Conservation (phyloP, 257 asterid genomes). For the Thymus quinquecostatus region DNA sequence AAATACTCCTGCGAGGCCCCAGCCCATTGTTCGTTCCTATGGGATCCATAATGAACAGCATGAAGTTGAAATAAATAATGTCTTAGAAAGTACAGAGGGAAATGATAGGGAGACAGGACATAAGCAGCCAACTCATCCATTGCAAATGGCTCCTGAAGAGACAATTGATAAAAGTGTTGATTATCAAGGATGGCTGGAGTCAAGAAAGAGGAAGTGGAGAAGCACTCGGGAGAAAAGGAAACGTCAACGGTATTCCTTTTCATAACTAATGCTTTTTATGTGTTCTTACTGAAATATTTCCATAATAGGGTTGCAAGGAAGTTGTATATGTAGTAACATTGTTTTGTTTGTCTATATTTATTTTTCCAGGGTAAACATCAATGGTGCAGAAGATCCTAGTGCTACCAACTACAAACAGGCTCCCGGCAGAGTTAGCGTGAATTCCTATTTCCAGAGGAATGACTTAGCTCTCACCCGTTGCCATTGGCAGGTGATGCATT, state of each 20-base stretch:
- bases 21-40: constrained; percentile 70
- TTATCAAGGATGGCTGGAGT: constrained; percentile 94
- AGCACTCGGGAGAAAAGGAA: constrained; percentile 79
- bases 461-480: constrained; percentile 76
- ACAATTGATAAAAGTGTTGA: constrained; percentile 64
- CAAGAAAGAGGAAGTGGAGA: constrained; percentile 94
- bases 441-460: constrained; percentile 78
- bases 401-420: constrained; percentile 48
- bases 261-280: constrained; percentile 16
- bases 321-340: not conserved
- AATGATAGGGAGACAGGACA: constrained; percentile 41
- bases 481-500: constrained; percentile 91
- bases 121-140: constrained; percentile 35
- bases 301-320: constrained; percentile 7
- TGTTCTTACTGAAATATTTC: constrained; percentile 8
- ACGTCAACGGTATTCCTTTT: constrained; percentile 70
- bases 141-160: constrained; percentile 53
- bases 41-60: constrained; percentile 46
- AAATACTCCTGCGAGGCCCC: constrained; percentile 49
- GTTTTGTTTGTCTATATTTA: constrained; percentile 23
- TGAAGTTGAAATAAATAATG: constrained; percentile 41
- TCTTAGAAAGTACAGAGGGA: constrained; percentile 42
- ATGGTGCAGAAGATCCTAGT: constrained; percentile 45
- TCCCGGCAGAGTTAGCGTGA: constrained; percentile 65
- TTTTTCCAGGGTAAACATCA: constrained; percentile 56